Base-by-base conservation (phyloP, 176 grass and related monocot genomes). In the Triticum timopheevii region DNA sequence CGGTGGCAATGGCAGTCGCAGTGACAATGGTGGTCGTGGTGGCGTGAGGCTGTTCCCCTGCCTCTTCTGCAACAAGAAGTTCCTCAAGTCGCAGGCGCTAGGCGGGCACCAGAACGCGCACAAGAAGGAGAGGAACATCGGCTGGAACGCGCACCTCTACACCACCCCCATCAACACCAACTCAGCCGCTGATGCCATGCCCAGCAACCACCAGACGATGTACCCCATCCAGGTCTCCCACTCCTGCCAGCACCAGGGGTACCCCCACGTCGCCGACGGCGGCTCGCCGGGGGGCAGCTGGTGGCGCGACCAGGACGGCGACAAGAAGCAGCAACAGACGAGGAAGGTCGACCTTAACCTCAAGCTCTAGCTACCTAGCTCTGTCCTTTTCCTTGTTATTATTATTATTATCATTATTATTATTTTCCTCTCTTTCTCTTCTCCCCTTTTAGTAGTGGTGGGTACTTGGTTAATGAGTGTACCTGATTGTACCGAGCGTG, bases 41-140 rank as follows among this genome's bases (percentile, higher is more conserved):
- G 92, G 90, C 8, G 88, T 91, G 65, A 87, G 93, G 80, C 90
- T 98, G n/a, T 98, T 95, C 84, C 92, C 96, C 8, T 98, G 96
- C 82, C 96, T 96, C 20, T 98, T 98, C 90, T 98, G 96, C 90
- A 94, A 94, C 90, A 98, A 93, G 88, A 96, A 96, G 71, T 98
- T 98, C 73, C 96, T 98, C 86, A 96, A 98, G 82, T 98, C 96
- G 34, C 96, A 98, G 79, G 96, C 96, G 23, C 93, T 98, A 3
- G 96, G 96, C 0, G 96, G 96, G 1, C 96, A 98, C 88, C 96
- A 98, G 87, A 98, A 98, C 5, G 96, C 96, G 3, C 96, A 98
- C 90, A 98, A 96, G 91, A 98, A 96, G 76, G 96, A 98, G 84
- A 50, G 92, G 12, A 96, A 87, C 80, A 39, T 88, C 2, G 90